Conservation (phyloP, 2,329 filamentous ascomycete species). For the Ophiocordyceps camponoti-saundersi region DNA sequence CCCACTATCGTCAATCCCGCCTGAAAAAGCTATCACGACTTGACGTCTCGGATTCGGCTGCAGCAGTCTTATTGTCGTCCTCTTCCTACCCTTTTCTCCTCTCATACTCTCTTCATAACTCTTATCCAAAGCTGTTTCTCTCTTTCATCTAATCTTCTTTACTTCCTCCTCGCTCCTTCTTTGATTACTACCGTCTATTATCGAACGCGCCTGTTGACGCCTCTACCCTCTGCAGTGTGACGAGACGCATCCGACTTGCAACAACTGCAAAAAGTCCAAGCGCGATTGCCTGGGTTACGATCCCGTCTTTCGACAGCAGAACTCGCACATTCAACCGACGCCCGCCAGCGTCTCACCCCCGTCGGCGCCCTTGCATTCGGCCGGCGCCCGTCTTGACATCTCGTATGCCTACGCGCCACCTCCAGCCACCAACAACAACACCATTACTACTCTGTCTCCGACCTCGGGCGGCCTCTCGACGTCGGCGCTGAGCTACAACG, state of each 20-base stretch:
- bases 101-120: too few relatives aligned
- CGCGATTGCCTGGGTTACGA: slow-evolving; percentile 78
- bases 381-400: slow-evolving; percentile 14
- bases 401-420: slow-evolving; percentile 25
- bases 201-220: slow-evolving; percentile 8
- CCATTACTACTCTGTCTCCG: slow-evolving; percentile 11
- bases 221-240: slow-evolving; percentile 53
- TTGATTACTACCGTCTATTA: background rate
- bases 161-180: background rate
- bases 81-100: too few relatives aligned
- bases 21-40: too few relatives aligned
- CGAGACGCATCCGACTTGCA: slow-evolving; percentile 83
- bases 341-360: slow-evolving; percentile 14
- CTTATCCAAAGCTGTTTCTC: too few relatives aligned
- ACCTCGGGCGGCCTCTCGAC: slow-evolving; percentile 7
- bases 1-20: too few relatives aligned
- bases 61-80: too few relatives aligned
- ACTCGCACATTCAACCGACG: slow-evolving; percentile 31
- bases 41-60: too few relatives aligned
- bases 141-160: background rate
- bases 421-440: background rate
- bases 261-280: slow-evolving; percentile 79
- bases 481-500: slow-evolving; percentile 15
- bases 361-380: slow-evolving; percentile 6
- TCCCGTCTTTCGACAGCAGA: slow-evolving; percentile 64